These are phyloP conservation scores for Saprolegnia parasitica DNA, from an alignment of 352 stramenopile species.

Conservation along the genomic window DNA sequence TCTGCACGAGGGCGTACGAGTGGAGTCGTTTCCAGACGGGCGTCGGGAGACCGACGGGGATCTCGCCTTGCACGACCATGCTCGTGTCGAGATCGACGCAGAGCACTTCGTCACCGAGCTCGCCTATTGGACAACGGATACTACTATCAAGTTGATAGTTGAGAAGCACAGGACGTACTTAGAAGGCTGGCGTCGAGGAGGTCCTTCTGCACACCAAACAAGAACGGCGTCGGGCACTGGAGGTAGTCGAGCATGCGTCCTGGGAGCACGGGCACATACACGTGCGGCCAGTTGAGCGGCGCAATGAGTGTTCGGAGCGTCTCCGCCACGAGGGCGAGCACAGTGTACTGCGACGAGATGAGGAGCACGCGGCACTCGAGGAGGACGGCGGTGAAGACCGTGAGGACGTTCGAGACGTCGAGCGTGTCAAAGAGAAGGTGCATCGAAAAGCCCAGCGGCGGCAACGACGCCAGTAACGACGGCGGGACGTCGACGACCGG, in stretches of 20 bases:
- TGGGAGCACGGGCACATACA: slow-evolving; percentile 37
- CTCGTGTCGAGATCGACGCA: slow-evolving; percentile 22
- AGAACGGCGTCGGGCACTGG: slow-evolving; percentile 37
- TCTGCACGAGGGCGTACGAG: slow-evolving; percentile 10
- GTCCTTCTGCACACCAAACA: slow-evolving; percentile 36
- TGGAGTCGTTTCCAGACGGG: slow-evolving; percentile 15
- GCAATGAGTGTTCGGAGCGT: slow-evolving; percentile 37
- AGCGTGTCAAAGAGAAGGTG: slow-evolving; percentile 70
- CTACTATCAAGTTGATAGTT: no score
- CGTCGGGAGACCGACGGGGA: slow-evolving; percentile 7
- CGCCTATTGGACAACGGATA: neutral
- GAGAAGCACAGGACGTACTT: neutral
- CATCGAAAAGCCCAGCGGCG: slow-evolving; percentile 67
- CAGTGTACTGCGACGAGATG: slow-evolving; percentile 33
- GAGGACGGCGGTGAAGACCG: slow-evolving; percentile 49
- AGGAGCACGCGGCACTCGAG: slow-evolving; percentile 37
- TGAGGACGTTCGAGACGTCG: slow-evolving; percentile 39
- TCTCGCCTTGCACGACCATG: slow-evolving; percentile 19
- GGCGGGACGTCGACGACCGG: slow-evolving; percentile 8
- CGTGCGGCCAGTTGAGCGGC: slow-evolving; percentile 37
- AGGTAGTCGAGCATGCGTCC: slow-evolving; percentile 35
- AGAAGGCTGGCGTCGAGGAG: slow-evolving; percentile 14
- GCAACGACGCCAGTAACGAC: slow-evolving; percentile 33
- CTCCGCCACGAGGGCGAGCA: slow-evolving; percentile 36
- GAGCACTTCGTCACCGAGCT: slow-evolving; percentile 17